Conservation (phyloP, 805 yeast genomes). For the Yarrowia sp. region DNA sequence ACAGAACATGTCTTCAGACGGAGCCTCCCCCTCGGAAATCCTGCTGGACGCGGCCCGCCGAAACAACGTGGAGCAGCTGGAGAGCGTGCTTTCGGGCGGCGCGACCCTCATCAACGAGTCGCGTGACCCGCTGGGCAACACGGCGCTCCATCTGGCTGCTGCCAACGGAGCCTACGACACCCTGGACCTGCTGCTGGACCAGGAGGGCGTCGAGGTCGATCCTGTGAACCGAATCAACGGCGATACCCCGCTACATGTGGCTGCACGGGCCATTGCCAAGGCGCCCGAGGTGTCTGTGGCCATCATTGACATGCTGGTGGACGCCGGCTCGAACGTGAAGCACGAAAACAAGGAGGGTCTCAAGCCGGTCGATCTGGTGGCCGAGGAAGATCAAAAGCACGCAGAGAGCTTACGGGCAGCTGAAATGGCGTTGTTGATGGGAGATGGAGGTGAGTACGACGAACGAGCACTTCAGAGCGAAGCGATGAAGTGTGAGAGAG, state of each 20-base stretch:
- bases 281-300: slow-evolving; percentile 66
- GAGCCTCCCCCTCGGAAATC: slow-evolving; percentile 82
- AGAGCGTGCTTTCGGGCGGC: slow-evolving; percentile 58
- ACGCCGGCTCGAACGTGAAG: slow-evolving; percentile 87
- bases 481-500: background rate
- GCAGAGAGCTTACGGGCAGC: slow-evolving; percentile 77
- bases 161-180: slow-evolving; percentile 85
- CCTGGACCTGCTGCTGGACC: slow-evolving; percentile 79
- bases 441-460: slow-evolving; percentile 37
- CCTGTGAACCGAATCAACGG: slow-evolving; percentile 74
- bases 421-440: slow-evolving; percentile 64
- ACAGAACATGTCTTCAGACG: slow-evolving; percentile 53
- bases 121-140: slow-evolving; percentile 77
- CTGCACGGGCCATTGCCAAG: slow-evolving; percentile 74
- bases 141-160: slow-evolving; percentile 83
- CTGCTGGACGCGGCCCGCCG: slow-evolving; percentile 86
- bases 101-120: slow-evolving; percentile 66
- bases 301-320: slow-evolving; percentile 73
- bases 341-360: slow-evolving; percentile 64
- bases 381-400: slow-evolving; percentile 62
- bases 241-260: slow-evolving; percentile 88
- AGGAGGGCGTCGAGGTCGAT: slow-evolving; percentile 90
- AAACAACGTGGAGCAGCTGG: slow-evolving; percentile 79
- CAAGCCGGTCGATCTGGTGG: slow-evolving; percentile 76
- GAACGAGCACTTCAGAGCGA: background rate